These are phyloP conservation scores for Calamus simplicifolius DNA, from an alignment of 176 grass and related monocot species.

Conservation along the genomic window DNA sequence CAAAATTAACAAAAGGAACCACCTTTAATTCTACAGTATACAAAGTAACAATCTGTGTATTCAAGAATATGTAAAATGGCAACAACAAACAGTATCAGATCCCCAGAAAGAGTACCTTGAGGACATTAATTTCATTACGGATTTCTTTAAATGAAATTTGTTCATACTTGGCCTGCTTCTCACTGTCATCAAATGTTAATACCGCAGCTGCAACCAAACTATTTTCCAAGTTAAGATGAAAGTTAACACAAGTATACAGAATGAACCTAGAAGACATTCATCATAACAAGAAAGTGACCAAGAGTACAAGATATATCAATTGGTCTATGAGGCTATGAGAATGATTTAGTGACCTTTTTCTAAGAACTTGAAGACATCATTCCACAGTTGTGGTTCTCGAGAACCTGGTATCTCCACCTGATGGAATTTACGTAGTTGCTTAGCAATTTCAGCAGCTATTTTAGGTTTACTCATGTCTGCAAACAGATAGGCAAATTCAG, in stretches of 20 bases:
- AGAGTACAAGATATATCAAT: neutral
- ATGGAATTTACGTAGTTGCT: slow-evolving; percentile 71
- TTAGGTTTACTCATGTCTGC: slow-evolving; percentile 72
- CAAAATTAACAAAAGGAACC: too few relatives aligned
- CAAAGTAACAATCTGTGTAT: too few relatives aligned
- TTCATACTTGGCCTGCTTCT: slow-evolving; percentile 61
- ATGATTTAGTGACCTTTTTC: slow-evolving; percentile 43
- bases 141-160: slow-evolving; percentile 84
- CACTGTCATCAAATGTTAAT: slow-evolving; percentile 63
- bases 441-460: slow-evolving; percentile 89
- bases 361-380: slow-evolving; percentile 90
- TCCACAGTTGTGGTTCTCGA: slow-evolving; percentile 81
- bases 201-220: slow-evolving; percentile 40
- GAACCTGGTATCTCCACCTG: slow-evolving; percentile 61
- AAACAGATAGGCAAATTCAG: slow-evolving; percentile 25
- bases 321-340: too few relatives aligned
- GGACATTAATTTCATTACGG: slow-evolving; percentile 64
- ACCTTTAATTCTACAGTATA: too few relatives aligned
- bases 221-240: slow-evolving; percentile 14
- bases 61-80: too few relatives aligned
- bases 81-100: neutral
- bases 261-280: slow-evolving; percentile 12
- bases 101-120: slow-evolving; percentile 50
- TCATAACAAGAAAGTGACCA: neutral
- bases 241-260: neutral